These are phyloP conservation scores for Phytophthora fragariaefolia DNA, from an alignment of 352 stramenopile species.

Conservation along the genomic window DNA sequence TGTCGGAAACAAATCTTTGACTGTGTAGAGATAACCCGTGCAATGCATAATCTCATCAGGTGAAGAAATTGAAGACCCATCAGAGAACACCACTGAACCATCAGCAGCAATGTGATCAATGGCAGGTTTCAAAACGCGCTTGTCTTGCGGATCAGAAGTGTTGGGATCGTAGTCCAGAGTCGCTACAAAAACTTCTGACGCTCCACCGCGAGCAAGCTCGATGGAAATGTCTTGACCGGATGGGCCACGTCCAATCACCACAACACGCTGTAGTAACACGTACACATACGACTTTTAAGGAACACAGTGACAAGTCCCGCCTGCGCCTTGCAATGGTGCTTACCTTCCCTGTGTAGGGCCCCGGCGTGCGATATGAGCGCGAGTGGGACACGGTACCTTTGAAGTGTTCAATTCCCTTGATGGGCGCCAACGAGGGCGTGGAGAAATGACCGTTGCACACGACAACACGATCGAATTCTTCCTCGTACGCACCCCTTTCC, in stretches of 20 bases:
- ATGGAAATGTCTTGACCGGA: conserved; percentile 85
- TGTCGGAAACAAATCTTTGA: conserved; percentile 53
- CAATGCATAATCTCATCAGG: conserved; percentile 84
- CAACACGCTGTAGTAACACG: conserved; percentile 41
- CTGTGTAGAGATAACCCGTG: conserved; percentile 78
- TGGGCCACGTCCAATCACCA: conserved; percentile 71
- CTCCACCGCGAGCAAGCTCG: conserved; percentile 53
- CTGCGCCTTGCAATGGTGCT: too few species aligned
- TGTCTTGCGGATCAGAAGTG: conserved; percentile 31
- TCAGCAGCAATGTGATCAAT: conserved; percentile 60
- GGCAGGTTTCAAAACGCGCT: conserved; percentile 61
- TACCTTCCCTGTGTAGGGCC: conserved; percentile 55
- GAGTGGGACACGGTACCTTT: conserved; percentile 53
- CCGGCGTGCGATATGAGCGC: conserved; percentile 59
- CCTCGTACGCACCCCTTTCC: conserved; percentile 57
- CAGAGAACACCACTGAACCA: conserved; percentile 60
- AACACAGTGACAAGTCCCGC: too few species aligned
- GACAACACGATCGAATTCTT: conserved; percentile 76
- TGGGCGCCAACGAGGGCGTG: conserved; percentile 49
- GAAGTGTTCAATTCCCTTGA: conserved; percentile 65
- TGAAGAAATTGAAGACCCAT: conserved; percentile 52
- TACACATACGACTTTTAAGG: too few species aligned
- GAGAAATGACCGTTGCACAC: conserved; percentile 86
- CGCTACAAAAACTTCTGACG: conserved; percentile 66
- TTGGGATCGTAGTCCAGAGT: conserved; percentile 49